These are phyloP conservation scores for Buxus sempervirens DNA, from an alignment of 164 flowering plant species.

Conservation along the genomic window DNA sequence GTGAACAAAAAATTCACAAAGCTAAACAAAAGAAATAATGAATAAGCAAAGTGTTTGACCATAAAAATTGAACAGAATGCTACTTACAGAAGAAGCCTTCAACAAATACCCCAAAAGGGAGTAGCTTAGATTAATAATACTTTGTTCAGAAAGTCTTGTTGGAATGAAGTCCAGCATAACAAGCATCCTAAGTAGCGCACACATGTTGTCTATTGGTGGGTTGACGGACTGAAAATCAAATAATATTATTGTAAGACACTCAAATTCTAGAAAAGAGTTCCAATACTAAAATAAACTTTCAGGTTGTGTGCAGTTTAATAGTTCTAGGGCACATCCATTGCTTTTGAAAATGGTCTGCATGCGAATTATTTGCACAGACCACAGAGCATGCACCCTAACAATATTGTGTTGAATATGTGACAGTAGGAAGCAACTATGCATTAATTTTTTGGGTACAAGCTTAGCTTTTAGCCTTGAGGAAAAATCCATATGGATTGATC, in stretches of 20 bases:
- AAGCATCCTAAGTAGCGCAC: conserved; percentile 65
- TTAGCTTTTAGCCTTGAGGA: too few relatives aligned
- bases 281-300: not conserved
- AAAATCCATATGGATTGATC: too few relatives aligned
- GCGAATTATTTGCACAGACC: too few relatives aligned
- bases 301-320: too few relatives aligned
- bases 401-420: too few relatives aligned
- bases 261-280: not conserved
- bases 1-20: not conserved
- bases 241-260: conserved; percentile 1
- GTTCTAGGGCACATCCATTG: too few relatives aligned
- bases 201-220: conserved; percentile 52
- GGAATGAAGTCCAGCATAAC: conserved; percentile 45
- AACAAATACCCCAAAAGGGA: conserved; percentile 53
- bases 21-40: not conserved
- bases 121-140: conserved; percentile 36
- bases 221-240: conserved; percentile 36
- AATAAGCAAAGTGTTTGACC: not conserved
- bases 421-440: too few relatives aligned
- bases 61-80: too few relatives aligned
- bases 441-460: too few relatives aligned
- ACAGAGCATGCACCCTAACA: too few relatives aligned
- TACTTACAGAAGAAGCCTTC: conserved; percentile 52
- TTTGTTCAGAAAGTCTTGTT: conserved; percentile 50
- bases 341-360: too few relatives aligned